These are phyloP conservation scores for Kwoniella sp. DNA, from an alignment of 768 basidiomycete genomes.

Conservation along the genomic window DNA sequence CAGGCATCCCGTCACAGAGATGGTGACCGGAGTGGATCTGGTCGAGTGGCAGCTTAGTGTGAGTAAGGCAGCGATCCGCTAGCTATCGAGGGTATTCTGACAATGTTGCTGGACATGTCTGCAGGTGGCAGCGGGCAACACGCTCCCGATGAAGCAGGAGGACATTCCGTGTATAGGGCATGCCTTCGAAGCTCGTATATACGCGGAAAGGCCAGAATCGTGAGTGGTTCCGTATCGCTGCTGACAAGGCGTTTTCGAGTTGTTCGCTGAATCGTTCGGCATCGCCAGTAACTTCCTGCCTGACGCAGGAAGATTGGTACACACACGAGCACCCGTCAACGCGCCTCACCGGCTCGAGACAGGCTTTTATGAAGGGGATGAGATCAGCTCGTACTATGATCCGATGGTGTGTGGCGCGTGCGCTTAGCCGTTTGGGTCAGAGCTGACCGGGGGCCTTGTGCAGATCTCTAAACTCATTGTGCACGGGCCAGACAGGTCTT, in stretches of 20 bases:
- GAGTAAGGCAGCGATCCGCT: background rate
- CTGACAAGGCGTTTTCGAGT: background rate
- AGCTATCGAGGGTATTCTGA: background rate
- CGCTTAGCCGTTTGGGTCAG: background rate
- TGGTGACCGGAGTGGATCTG: slow-evolving; percentile 88
- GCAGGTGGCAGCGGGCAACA: slow-evolving; percentile 82
- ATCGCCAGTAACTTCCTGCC: slow-evolving; percentile 77
- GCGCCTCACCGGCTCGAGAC: slow-evolving; percentile 83
- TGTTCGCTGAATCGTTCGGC: background rate
- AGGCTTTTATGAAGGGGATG: slow-evolving; percentile 64
- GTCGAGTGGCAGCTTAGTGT: slow-evolving; percentile 94
- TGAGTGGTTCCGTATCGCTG: slow-evolving; percentile 14
- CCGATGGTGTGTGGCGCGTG: slow-evolving; percentile 33
- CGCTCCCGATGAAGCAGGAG: slow-evolving; percentile 70
- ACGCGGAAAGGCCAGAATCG: slow-evolving; percentile 90
- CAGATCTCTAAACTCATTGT: slow-evolving; percentile 62
- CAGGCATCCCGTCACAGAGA: slow-evolving; percentile 82
- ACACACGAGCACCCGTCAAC: slow-evolving; percentile 72
- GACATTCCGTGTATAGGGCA: slow-evolving; percentile 83
- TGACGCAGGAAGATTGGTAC: slow-evolving; percentile 75
- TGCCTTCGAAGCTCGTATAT: slow-evolving; percentile 90
- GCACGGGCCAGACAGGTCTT: slow-evolving; percentile 74
- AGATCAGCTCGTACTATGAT: slow-evolving; percentile 47
- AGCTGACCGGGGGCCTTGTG: background rate
- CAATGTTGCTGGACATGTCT: background rate